Percentiles rank a stretch among this genome's conserved stretches.
Conservation (phyloP, 1,284 basidiomycete genomes). For the Melampsora larici-populina region DNA sequence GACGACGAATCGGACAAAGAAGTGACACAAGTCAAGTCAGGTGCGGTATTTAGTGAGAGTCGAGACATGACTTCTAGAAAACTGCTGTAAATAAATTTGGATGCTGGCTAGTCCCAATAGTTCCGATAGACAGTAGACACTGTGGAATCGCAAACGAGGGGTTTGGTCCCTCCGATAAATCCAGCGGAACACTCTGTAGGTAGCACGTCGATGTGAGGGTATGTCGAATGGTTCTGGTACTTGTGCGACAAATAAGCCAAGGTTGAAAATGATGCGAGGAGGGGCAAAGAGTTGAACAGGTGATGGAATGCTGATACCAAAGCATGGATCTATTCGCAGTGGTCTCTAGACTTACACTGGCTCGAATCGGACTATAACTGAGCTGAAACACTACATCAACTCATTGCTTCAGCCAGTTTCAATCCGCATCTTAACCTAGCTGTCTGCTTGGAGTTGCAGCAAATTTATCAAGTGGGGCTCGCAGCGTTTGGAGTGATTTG, state of each 20-base stretch:
- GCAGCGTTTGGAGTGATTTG: slow-evolving; percentile 4
- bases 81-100: neutral
- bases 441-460: neutral
- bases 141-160: neutral
- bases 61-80: slow-evolving; percentile 30
- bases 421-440: neutral
- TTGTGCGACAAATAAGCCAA: neutral
- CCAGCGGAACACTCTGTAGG: neutral
- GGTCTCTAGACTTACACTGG: neutral
- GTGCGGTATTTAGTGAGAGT: slow-evolving; percentile 38
- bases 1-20: slow-evolving; percentile 28
- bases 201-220: neutral
- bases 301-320: neutral
- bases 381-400: slow-evolving; percentile 4
- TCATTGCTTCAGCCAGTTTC: neutral
- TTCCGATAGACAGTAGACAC: neutral
- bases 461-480: neutral
- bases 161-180: neutral
- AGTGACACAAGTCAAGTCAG: slow-evolving; percentile 31
- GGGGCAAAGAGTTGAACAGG: neutral
- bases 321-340: neutral
- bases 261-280: neutral
- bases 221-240: neutral
- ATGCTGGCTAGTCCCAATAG: neutral
- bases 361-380: neutral